Base-by-base conservation (phyloP, 306 rosid species). In the Boehmeria nivea region DNA sequence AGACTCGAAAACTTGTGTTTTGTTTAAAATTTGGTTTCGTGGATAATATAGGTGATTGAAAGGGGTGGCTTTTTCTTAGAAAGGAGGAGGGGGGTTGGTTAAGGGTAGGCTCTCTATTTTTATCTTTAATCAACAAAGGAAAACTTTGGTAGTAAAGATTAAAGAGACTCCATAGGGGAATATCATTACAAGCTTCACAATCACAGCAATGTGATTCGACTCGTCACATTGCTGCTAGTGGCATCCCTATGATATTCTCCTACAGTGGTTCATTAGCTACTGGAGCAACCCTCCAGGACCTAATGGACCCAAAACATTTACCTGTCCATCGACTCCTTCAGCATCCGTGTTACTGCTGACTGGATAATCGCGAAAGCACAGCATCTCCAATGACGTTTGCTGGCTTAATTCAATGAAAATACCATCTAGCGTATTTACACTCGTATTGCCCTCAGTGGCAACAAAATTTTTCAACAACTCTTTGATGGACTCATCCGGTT, bases 311-410 rank as follows among this genome's bases (percentile, higher is more conserved):
- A 2, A 25, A 46, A 46, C 26, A n/a, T n/a, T n/a, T n/a, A n/a
- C n/a, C n/a, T n/a, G n/a, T 52, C 23, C 57, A 16, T 52, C 14
- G 57, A 17, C 57, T 26, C 6, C 57, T 31, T 4, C 57, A 16
- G 8, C 12, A 33, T 52, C 40, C 6, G 31, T 48, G 16, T 21
- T n/a, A 48, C 26, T 12, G 15, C 54, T 14, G 16, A 12, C 31
- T 15, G 11, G 23, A 52, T 17, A 22, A n/a, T 7, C 22, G 11
- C 0, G 21, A 7, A 8, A 5, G 25, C 25, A 14, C 15, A 7
- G 12, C 22, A 17, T 27, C 21, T 17, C 15, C 18, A 3, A 23
- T 11, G 54, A 9, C 4, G 12, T 28, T 6, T 4, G 36, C 36
- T 6, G 36, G 9, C 36, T 31, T 4, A 10, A 31, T 31, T 31